Evolutionary conservation across 805 yeast genomes (phyloP), one percentile per base, ranked within the genome.

Genomic region (Nakazawaea ambrosiae): DNA sequence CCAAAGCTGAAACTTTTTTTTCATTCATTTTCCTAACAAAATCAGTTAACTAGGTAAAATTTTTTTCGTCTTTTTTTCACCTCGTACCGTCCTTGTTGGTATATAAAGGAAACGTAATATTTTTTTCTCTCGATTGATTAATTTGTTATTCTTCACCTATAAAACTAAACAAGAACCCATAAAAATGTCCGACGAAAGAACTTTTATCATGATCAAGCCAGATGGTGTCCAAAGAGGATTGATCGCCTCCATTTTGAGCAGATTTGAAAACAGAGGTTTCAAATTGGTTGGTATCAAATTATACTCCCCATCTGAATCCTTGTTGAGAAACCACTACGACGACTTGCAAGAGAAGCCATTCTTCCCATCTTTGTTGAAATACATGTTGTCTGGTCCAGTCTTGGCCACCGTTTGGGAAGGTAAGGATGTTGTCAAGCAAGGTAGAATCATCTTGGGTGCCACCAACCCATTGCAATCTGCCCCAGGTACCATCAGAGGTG

Each of bases 321-420:
- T 88, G 55, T 77, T 94, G 67, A 84, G 89, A 67, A 76, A 83
- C 60, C 99, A 92, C 75, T 92, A 94, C 76, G 81, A 80, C 48
- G 99, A 92, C 73, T 83, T 92, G 67, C 89, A 83, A 65, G 68
- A 77, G 60, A 92, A 92, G 78, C 95, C 97, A 59, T 92, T 92
- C 78, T 92, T 89, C 90, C 96, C 97, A 64, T 85, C 95, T 49
- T 78, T 92, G 68, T 77, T 86, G 62, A 74, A 87, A 50, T 89
- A 89, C 86, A 94, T 92, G 99, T 73, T 76, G 63, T 87, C 96
- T 51, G 99, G 99, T 57, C 99, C 99, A 63, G 83, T 92, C 55
- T 79, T 90, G 58, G 98, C 98, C 57, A 92, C 96, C 65, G 97
- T 89, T 57, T 92, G 99, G 99, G 97, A 92, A 73, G 99, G 99